These are phyloP conservation scores for Trichoderma koningiopsis DNA, from an alignment of 2,329 filamentous ascomycete species.

Conservation along the genomic window DNA sequence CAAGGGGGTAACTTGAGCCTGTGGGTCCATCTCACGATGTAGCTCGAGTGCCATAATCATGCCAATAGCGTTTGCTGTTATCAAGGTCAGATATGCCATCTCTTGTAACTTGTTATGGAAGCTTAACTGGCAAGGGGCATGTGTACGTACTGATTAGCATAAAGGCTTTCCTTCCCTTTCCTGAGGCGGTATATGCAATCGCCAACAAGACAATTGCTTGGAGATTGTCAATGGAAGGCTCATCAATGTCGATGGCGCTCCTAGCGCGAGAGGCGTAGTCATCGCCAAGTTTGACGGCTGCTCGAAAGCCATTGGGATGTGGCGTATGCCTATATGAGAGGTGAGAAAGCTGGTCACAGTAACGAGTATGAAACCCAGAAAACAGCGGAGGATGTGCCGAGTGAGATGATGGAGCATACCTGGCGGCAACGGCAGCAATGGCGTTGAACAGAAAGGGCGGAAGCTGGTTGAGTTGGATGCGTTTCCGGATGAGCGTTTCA, in stretches of 20 bases:
- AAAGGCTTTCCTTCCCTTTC: conserved; percentile 81
- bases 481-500: conserved; percentile 72
- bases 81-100: background rate
- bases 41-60: conserved; percentile 84
- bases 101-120: background rate
- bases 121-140: background rate
- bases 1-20: conserved; percentile 61
- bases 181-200: conserved; percentile 73
- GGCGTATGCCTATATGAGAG: conserved; percentile 58
- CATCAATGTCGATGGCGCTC: conserved; percentile 72
- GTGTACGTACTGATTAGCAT: conserved; percentile 72
- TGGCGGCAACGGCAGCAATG: conserved; percentile 63
- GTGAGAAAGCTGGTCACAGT: background rate
- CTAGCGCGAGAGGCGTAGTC: conserved; percentile 73
- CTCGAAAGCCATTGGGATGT: conserved; percentile 67
- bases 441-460: conserved; percentile 56
- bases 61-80: conserved; percentile 51
- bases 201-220: conserved; percentile 76
- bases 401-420: conserved; percentile 47
- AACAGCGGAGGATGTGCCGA: background rate
- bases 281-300: conserved; percentile 68
- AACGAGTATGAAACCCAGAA: background rate
- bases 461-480: conserved; percentile 68
- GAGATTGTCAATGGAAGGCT: conserved; percentile 76
- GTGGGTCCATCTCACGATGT: conserved; percentile 71